A percentile compares a stretch with the other conserved stretches of the same genome.
These are phyloP conservation scores for Cardamine resedifolia DNA, from an alignment of 345 rosid species.

Conservation along the genomic window DNA sequence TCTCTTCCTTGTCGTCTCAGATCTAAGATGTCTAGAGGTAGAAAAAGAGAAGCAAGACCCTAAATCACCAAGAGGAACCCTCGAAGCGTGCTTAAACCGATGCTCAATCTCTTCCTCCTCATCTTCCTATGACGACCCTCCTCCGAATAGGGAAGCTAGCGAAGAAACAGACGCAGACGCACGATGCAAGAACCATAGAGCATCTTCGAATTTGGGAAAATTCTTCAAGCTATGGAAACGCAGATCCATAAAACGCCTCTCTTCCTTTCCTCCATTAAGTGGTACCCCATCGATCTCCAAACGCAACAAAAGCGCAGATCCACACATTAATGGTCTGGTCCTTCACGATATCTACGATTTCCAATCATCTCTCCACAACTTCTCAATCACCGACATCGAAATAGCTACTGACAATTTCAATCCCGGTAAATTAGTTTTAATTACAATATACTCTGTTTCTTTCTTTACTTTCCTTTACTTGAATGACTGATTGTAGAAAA, in stretches of 20 bases:
- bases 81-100: constrained; percentile 56
- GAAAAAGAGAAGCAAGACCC: constrained; percentile 49
- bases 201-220: constrained; percentile 59
- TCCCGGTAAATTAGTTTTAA: constrained; percentile 40
- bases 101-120: constrained; percentile 27
- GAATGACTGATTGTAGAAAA: neutral
- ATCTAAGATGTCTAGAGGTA: constrained; percentile 46
- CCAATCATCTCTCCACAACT: constrained; percentile 59
- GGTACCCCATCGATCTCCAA: constrained; percentile 37
- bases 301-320: constrained; percentile 46
- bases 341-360: constrained; percentile 57
- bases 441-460: neutral
- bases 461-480: too few relatives aligned
- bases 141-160: constrained; percentile 19
- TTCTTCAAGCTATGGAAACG: constrained; percentile 71
- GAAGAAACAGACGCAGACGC: constrained; percentile 24
- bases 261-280: constrained; percentile 48
- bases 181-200: constrained; percentile 36
- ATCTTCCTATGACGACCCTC: constrained; percentile 17
- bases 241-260: constrained; percentile 51
- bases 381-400: constrained; percentile 59
- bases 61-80: constrained; percentile 63
- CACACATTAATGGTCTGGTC: constrained; percentile 38
- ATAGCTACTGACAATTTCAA: constrained; percentile 71
- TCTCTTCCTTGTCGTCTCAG: constrained; percentile 34